Conservation (phyloP, 345 rosid genomes). For the Viola odorata region DNA sequence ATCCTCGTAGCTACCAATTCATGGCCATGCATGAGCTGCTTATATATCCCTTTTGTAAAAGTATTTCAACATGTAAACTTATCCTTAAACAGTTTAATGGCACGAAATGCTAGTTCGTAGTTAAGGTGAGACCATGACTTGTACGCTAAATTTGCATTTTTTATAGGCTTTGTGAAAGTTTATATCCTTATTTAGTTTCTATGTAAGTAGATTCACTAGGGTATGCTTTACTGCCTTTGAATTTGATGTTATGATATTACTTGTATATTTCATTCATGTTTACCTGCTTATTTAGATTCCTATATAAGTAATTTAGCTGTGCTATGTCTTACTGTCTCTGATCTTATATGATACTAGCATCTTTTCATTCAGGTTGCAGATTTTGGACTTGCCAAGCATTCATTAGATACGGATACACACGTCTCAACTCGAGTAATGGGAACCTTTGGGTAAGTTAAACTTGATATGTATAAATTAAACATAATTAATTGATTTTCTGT, state of each 20-base stretch:
- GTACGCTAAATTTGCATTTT: no score
- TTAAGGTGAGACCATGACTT: no score
- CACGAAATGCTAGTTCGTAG: no score
- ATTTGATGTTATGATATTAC: no score
- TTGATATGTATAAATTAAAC: background rate
- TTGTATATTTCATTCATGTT: no score
- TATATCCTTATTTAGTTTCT: no score
- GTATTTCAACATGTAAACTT: background rate
- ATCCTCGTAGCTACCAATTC: no score
- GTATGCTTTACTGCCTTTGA: no score
- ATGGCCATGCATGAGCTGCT: background rate
- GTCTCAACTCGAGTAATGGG: constrained; percentile 32
- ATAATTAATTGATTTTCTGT: background rate
- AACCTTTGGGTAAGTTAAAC: constrained; percentile 20
- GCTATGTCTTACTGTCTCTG: background rate
- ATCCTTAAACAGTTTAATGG: background rate
- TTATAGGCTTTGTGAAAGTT: no score
- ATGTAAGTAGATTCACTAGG: no score
- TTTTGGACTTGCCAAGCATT: constrained; percentile 26
- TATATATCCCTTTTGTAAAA: background rate
- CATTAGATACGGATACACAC: constrained; percentile 22
- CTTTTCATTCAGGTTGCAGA: constrained; percentile 19
- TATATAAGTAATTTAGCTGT: no score
- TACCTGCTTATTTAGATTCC: no score
- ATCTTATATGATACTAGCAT: background rate